Evolutionary conservation across 2,329 filamentous ascomycete genomes (phyloP), one percentile per base, ranked within the genome.

Genomic region (Ilyonectria destructans): DNA sequence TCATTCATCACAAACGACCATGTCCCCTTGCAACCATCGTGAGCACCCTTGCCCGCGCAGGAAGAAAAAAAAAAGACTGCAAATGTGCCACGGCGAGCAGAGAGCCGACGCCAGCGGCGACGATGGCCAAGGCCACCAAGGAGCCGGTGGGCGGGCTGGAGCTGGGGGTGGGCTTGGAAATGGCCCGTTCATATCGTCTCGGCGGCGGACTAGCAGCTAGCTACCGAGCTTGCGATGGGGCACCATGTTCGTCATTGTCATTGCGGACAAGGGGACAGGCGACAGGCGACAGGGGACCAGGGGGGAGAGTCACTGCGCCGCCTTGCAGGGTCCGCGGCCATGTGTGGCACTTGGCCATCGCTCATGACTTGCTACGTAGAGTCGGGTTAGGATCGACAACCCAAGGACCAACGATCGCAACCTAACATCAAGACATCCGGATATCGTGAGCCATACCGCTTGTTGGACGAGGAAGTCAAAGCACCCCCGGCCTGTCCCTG

Each of bases 231-330:
- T 76, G 67, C 61, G 65, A 71, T 74, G 70, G 73, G 65, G 71
- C 71, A 71, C 65, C 69, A 75, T 74, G 71, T 74, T 75, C 74
- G 72, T 76, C 74, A 76, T 75, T 75, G 67, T 65, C 67, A 67
- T 67, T 63, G 69, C 57, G 58, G 66, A 67, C 67, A 63, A 73
- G 70, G 71, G 54, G n/a, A n/a, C n/a, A n/a, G n/a, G n/a, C 2
- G 57, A 63, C 59, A 61, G 33, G 66, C 69, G 56, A 66, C 65
- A 66, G 49, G 64, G 63, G 46, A 19, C 19, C 13, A n/a, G 46
- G 33, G 43, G 62, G 57, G 54, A 43, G 35, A 43, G 35, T 63
- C 57, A 51, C 52, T 65, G 26, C 13, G 21, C 52, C 31, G n/a
- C 17, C 33, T 31, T 7, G n/a, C 48, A 45, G 12, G 26, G 35